A percentile compares a stretch with the other conserved stretches of the same genome.
These are phyloP conservation scores for Phytophthora litchii DNA, from an alignment of 352 stramenopile species.

Conservation along the genomic window DNA sequence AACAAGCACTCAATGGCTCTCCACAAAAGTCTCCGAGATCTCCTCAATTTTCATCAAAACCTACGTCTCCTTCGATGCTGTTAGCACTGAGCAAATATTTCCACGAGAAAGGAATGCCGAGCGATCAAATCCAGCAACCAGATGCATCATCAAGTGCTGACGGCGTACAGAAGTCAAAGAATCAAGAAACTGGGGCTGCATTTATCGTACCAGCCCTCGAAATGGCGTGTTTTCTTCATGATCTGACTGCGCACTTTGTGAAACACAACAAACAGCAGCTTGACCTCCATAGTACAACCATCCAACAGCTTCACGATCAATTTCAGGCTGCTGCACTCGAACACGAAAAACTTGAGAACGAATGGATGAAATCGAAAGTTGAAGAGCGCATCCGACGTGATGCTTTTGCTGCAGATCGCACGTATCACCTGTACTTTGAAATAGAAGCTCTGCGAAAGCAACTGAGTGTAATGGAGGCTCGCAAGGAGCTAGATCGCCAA, in stretches of 20 bases:
- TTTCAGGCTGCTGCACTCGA: slow-evolving; percentile 9
- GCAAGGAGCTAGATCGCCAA: slow-evolving; percentile 47
- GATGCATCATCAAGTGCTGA: slow-evolving; percentile 3
- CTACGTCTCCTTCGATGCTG: slow-evolving; percentile 10
- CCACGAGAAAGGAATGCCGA: slow-evolving; percentile 1
- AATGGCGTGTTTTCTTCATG: slow-evolving; percentile 28
- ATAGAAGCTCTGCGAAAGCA: slow-evolving; percentile 42
- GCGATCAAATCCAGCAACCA: not conserved
- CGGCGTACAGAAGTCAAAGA: too few relatives aligned
- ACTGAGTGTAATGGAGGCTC: slow-evolving; percentile 28
- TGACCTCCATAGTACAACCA: slow-evolving; percentile 15
- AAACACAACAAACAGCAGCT: slow-evolving; percentile 29
- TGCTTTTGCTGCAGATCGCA: slow-evolving; percentile 46
- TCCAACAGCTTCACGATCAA: slow-evolving; percentile 20
- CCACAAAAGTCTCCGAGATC: not conserved
- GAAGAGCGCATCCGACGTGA: slow-evolving; percentile 50
- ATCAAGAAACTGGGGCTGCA: not conserved
- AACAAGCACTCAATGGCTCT: not conserved
- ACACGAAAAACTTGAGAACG: slow-evolving; percentile 13
- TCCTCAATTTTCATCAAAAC: not conserved
- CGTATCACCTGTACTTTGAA: slow-evolving; percentile 52
- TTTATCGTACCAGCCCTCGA: slow-evolving; percentile 29
- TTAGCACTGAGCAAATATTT: slow-evolving; percentile 24
- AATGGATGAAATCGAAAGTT: slow-evolving; percentile 10
- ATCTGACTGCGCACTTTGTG: slow-evolving; percentile 9